Evolutionary conservation across 2,329 filamentous ascomycete genomes (phyloP), one percentile per base, ranked within the genome.

Genomic region (Boeremia exigua): DNA sequence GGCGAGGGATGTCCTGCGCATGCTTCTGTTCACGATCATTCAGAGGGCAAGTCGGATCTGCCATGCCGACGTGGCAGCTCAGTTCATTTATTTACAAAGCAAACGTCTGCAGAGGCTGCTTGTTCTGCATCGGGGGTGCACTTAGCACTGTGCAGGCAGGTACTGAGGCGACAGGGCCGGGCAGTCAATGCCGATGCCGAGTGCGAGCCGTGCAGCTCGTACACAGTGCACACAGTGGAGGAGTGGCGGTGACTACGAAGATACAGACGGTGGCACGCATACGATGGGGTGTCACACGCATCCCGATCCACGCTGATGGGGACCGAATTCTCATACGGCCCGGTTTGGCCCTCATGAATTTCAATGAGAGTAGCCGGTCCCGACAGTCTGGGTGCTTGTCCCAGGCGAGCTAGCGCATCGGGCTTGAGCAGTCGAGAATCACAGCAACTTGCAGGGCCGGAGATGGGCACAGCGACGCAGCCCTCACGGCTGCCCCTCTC

Each of bases 271-370:
- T 52, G 33, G 30, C 48, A 51, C 48, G 23, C 48, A 53, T 46
- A 40, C 34, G 19, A 34, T 40, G 19, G 36, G 8, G 19, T 39
- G 42, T 53, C 40, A 33, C 49, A 53, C 49, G 12, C 23, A n/a
- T 14, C 48, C 34, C 27, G 33, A 45, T 45, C 40, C 48, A 39
- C 19, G 43, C 19, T 40, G 49, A 46, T 45, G 49, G 42, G 51
- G 45, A 48, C 51, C 51, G 47, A 56, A 34, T 47, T 27, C 25
- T 34, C 29, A 40, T 23, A 51, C 53, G 53, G 53, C 27, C 53
- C 53, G 53, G 43, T 27, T 44, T 54, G 23, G 51, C n/a, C n/a
- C n/a, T n/a, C n/a, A n/a, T n/a, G n/a, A n/a, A n/a, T n/a, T n/a
- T n/a, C n/a, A n/a, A 56, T 56, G 37, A 32, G 23, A 14, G n/a